These are phyloP conservation scores for Salicornia ramosissima DNA, from an alignment of 148 eudicot species.

Conservation along the genomic window DNA sequence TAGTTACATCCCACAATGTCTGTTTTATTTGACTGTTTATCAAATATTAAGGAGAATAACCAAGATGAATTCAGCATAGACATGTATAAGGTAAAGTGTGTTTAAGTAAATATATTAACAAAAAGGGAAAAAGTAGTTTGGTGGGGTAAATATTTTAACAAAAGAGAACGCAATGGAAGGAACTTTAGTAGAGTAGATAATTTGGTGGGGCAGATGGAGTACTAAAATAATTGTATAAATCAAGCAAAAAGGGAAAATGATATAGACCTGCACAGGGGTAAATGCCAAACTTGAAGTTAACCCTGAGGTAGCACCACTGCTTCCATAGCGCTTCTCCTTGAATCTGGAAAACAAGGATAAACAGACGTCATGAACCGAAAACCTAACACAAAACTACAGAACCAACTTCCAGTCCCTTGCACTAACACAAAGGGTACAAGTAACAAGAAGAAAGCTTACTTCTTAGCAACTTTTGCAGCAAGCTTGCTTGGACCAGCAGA, in stretches of 20 bases:
- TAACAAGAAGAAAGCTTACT: slow-evolving; percentile 41
- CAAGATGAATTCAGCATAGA: not conserved
- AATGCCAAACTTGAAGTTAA: slow-evolving; percentile 97
- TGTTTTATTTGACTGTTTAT: no score
- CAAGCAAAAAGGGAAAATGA: slow-evolving; percentile 7
- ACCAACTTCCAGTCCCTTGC: not conserved
- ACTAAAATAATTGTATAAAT: not conserved
- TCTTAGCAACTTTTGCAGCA: slow-evolving; percentile 84
- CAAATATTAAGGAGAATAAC: no score
- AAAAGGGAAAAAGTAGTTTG: no score
- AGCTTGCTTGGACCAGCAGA: slow-evolving; percentile 86
- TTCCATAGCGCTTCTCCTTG: slow-evolving; percentile 75
- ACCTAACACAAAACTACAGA: not conserved
- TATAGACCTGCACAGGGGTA: slow-evolving; percentile 89
- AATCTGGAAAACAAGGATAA: slow-evolving; percentile 43
- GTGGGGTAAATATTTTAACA: not conserved
- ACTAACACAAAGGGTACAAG: not conserved
- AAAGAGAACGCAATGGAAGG: not conserved
- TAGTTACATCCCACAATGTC: no score
- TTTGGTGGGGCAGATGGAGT: not conserved
- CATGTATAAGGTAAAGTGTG: not conserved
- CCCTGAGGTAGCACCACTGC: slow-evolving; percentile 89
- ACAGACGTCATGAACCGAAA: not conserved
- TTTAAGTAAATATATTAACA: not conserved
- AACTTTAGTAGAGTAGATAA: not conserved